Conservation (phyloP, 2,329 filamentous ascomycete species). For the Microdochium paspali region DNA sequence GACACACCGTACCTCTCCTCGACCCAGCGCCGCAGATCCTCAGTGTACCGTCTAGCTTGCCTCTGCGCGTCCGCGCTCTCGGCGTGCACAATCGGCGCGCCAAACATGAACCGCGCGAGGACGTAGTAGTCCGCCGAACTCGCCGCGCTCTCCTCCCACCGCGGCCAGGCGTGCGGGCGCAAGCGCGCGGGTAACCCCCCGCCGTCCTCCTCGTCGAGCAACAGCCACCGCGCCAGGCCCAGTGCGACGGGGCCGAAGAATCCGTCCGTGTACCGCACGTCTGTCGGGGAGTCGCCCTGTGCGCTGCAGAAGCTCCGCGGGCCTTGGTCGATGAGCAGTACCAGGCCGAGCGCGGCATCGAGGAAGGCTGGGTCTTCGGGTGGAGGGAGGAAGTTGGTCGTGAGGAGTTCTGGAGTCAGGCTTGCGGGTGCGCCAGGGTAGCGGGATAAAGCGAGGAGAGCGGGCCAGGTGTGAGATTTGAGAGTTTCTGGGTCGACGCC, state of each 20-base stretch:
- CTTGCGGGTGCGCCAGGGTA: no score
- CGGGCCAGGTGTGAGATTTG: no score
- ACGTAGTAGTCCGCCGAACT: conserved; percentile 15
- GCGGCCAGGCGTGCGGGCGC: conserved; percentile 9
- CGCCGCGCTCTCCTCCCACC: conserved; percentile 6
- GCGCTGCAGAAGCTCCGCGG: conserved; percentile 12
- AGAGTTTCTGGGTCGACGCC: no score
- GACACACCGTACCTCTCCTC: conserved; percentile 9
- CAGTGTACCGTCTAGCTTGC: conserved; percentile 7
- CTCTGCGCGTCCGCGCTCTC: conserved; percentile 6
- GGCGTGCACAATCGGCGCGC: conserved; percentile 15
- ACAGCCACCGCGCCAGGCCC: conserved; percentile 6
- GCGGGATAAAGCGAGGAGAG: no score
- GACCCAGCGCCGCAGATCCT: conserved; percentile 11
- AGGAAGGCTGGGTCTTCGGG: not conserved
- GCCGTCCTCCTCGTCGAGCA: not conserved
- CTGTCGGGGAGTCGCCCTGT: conserved; percentile 3
- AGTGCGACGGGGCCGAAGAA: conserved; percentile 15
- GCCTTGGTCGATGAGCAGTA: conserved; percentile 16
- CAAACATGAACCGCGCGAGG: conserved; percentile 12
- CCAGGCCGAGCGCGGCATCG: conserved; percentile 12
- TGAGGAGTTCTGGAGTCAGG: no score
- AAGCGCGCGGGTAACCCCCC: conserved; percentile 4
- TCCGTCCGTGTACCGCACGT: conserved; percentile 13
- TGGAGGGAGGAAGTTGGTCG: no score